Evolutionary conservation across 371 early-diverging fungal genomes (phyloP).

Genomic region (Entomophthora muscae): DNA sequence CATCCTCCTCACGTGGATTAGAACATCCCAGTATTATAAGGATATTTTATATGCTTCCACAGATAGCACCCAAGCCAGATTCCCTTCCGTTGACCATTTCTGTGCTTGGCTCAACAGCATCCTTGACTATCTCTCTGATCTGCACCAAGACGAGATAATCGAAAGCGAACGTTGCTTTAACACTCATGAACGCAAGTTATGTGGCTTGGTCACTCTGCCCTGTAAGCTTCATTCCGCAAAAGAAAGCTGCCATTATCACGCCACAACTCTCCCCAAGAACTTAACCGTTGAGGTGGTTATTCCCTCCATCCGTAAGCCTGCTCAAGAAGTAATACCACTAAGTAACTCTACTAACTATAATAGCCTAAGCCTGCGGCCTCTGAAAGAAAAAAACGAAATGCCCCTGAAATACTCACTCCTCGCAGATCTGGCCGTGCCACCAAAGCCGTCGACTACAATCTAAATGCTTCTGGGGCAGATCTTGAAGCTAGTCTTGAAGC

Average conservation of each 20-base stretch:
- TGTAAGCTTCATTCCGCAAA: background rate
- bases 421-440: background rate
- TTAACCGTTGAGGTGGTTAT: background rate
- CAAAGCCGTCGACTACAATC: background rate
- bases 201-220: background rate
- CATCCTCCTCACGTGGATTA: background rate
- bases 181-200: background rate
- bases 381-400: background rate
- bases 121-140: background rate
- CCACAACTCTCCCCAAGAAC: background rate
- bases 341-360: background rate
- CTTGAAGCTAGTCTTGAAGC: background rate
- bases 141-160: background rate
- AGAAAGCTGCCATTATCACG: background rate
- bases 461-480: background rate
- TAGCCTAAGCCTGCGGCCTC: background rate
- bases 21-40: background rate
- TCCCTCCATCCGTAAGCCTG: background rate
- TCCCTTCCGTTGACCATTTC: background rate
- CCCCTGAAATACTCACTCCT: background rate
- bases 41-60: background rate
- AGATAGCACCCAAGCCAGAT: background rate
- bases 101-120: background rate
- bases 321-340: background rate
- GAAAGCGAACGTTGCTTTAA: background rate